A percentile compares a stretch with the other conserved stretches of the same genome.
phyloP scores from a whole-genome alignment of 1,284 basidiomycete genomes.

The Fomitopsis betulina region DNA sequence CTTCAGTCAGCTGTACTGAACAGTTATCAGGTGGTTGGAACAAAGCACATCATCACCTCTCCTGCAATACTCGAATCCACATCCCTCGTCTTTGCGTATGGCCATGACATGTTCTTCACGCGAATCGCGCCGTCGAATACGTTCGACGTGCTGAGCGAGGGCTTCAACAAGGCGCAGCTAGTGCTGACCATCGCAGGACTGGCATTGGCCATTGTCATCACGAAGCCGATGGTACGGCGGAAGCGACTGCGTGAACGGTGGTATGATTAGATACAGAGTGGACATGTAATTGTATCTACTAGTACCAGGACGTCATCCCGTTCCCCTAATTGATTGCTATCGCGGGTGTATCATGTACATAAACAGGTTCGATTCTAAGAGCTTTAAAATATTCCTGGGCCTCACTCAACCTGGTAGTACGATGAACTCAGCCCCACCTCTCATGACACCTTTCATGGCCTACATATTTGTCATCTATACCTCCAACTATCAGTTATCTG shows the following conservation, averaged over 20 bases:
- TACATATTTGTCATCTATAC: too few relatives aligned
- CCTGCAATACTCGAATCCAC: conserved; percentile 91
- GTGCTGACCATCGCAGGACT: conserved; percentile 79
- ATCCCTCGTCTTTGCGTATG: conserved; percentile 82
- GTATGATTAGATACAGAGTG: conserved; percentile 36
- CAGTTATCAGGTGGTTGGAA: conserved; percentile 55
- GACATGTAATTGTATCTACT: conserved; percentile 20
- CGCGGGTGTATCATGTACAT: too few relatives aligned
- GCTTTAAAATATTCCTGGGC: too few relatives aligned
- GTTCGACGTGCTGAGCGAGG: conserved; percentile 90
- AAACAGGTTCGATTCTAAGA: too few relatives aligned
- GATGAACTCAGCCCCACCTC: too few relatives aligned
- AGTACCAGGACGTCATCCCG: too few relatives aligned
- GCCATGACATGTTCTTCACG: conserved; percentile 85
- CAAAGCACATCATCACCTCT: conserved; percentile 63
- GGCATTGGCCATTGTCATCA: conserved; percentile 67
- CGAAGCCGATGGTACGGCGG: conserved; percentile 68
- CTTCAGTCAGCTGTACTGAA: too few relatives aligned
- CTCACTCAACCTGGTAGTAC: too few relatives aligned
- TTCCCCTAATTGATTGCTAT: too few relatives aligned
- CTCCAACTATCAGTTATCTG: too few relatives aligned
- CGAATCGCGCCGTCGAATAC: conserved; percentile 83
- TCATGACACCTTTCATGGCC: too few relatives aligned
- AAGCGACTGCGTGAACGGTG: conserved; percentile 65
- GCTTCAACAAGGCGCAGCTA: conserved; percentile 93